Evolutionary conservation across 805 yeast genomes (phyloP).

Genomic region (Candida incommunis): DNA sequence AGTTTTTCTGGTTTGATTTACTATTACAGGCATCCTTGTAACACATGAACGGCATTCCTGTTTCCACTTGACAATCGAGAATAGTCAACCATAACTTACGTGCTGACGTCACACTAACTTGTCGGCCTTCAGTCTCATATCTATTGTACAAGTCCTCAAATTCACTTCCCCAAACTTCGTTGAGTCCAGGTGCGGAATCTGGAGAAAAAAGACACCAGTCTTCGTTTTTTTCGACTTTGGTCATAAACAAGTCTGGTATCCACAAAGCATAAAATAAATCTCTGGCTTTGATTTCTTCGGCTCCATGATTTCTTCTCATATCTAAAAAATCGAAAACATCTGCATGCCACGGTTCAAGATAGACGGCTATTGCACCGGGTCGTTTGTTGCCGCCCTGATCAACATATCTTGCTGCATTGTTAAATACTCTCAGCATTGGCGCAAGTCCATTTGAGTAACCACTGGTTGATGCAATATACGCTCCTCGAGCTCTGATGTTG

Average conservation of each 20-base stretch:
- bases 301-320: conserved; percentile 85
- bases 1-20: conserved; percentile 81
- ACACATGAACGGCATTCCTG: conserved; percentile 90
- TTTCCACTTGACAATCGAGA: conserved; percentile 84
- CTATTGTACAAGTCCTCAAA: conserved; percentile 56
- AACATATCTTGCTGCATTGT: conserved; percentile 91
- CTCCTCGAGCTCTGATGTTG: conserved; percentile 74
- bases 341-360: conserved; percentile 94
- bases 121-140: conserved; percentile 61
- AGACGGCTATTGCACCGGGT: conserved; percentile 93
- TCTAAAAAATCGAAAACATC: conserved; percentile 81
- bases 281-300: conserved; percentile 85
- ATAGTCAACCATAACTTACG: conserved; percentile 86
- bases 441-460: conserved; percentile 87
- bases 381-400: conserved; percentile 98
- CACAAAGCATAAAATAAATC: conserved; percentile 88
- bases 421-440: conserved; percentile 93
- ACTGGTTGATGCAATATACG: conserved; percentile 81
- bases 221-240: conserved; percentile 61
- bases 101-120: conserved; percentile 56
- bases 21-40: conserved; percentile 85
- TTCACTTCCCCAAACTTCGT: conserved; percentile 73
- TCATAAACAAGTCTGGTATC: conserved; percentile 92
- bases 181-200: conserved; percentile 72
- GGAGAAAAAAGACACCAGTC: conserved; percentile 90